Conservation (phyloP, 768 basidiomycete genomes). For the Pisolithus sp. region DNA sequence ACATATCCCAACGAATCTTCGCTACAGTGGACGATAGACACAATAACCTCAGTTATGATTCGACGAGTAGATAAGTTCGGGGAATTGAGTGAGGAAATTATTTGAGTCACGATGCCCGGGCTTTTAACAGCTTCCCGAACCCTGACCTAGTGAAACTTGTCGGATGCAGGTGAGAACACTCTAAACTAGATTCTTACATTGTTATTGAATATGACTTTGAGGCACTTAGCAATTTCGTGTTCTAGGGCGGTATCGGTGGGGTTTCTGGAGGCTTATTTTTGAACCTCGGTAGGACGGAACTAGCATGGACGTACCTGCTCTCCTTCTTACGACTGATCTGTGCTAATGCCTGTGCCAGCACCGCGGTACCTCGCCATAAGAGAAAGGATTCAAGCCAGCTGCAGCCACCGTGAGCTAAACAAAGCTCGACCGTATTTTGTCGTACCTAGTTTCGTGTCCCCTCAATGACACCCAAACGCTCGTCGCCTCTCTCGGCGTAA, state of each 20-base stretch:
- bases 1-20: slow-evolving; percentile 61
- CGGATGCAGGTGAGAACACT: neutral
- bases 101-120: slow-evolving; percentile 66
- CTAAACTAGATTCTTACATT: slow-evolving; percentile 32
- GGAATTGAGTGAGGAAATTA: slow-evolving; percentile 77
- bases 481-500: slow-evolving; percentile 74
- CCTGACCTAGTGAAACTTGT: slow-evolving; percentile 42
- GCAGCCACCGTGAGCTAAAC: slow-evolving; percentile 14
- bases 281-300: neutral
- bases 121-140: slow-evolving; percentile 70
- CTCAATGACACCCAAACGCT: slow-evolving; percentile 73
- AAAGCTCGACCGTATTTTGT: slow-evolving; percentile 4
- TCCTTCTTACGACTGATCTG: slow-evolving; percentile 67
- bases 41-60: slow-evolving; percentile 70
- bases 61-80: slow-evolving; percentile 75
- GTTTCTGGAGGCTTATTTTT: slow-evolving; percentile 7
- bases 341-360: slow-evolving; percentile 71
- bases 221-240: slow-evolving; percentile 82
- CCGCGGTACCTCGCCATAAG: slow-evolving; percentile 72
- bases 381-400: slow-evolving; percentile 84
- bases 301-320: slow-evolving; percentile 43
- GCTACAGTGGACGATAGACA: slow-evolving; percentile 65
- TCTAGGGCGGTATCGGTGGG: slow-evolving; percentile 65
- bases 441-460: slow-evolving; percentile 74
- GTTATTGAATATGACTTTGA: slow-evolving; percentile 76